Evolutionary conservation across 2,329 filamentous ascomycete species (phyloP).

Genomic region (Colletotrichum tabaci): DNA sequence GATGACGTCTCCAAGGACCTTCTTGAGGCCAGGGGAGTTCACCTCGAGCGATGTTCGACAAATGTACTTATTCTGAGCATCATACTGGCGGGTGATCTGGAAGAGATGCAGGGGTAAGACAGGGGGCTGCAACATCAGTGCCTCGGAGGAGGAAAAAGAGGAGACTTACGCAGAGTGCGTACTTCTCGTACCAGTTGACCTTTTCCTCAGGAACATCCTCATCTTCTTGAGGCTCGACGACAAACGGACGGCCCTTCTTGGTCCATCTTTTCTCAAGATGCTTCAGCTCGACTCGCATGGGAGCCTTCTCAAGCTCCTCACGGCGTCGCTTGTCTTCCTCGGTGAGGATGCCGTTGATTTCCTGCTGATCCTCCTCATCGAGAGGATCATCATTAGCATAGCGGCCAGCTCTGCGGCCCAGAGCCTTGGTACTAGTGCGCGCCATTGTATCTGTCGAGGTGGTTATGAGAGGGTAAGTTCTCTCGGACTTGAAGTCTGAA

Average conservation of each 20-base stretch:
- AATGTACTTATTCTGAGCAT: constrained; percentile 41
- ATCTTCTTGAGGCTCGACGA: constrained; percentile 50
- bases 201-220: constrained; percentile 48
- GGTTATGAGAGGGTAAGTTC: background rate
- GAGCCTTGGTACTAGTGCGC: constrained; percentile 24
- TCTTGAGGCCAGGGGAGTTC: constrained; percentile 47
- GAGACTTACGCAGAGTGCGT: constrained; percentile 47
- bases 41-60: constrained; percentile 42
- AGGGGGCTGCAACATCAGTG: background rate
- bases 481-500: no score
- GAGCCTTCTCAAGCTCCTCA: constrained; percentile 47
- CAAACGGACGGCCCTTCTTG: constrained; percentile 47
- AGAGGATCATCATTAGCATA: background rate
- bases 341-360: constrained; percentile 39
- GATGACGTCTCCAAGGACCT: constrained; percentile 45
- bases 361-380: constrained; percentile 43
- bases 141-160: no score
- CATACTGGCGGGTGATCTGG: constrained; percentile 44
- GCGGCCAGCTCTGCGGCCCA: background rate
- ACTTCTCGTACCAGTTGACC: constrained; percentile 51
- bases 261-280: constrained; percentile 52
- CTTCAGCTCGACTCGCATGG: constrained; percentile 50
- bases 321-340: constrained; percentile 45
- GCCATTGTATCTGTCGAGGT: constrained; percentile 18
- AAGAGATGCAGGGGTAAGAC: background rate